phyloP scores from a whole-genome alignment of 192 early-diverging fungal species.

The Coemansia sp. region DNA sequence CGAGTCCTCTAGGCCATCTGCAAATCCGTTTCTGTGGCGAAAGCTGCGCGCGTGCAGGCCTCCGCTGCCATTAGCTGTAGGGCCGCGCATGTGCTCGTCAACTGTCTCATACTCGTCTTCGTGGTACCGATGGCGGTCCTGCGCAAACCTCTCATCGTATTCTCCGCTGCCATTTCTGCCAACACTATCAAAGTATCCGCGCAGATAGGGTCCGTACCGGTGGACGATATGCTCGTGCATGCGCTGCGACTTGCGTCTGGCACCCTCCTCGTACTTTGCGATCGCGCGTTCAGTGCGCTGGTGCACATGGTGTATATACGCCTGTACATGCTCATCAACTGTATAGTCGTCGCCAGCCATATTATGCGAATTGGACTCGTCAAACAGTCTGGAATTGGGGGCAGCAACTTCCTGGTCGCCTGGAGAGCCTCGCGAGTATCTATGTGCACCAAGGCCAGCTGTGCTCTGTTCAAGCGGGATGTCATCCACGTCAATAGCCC shows the following conservation, averaged over 20 bases:
- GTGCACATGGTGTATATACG: constrained; percentile 48
- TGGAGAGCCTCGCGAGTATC: not conserved
- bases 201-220: constrained; percentile 47
- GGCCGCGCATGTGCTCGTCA: not conserved
- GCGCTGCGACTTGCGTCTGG: constrained; percentile 45
- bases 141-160: constrained; percentile 6
- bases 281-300: constrained; percentile 47
- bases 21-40: constrained; percentile 17
- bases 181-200: constrained; percentile 33
- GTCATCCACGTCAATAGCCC: constrained; percentile 11
- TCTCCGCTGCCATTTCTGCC: constrained; percentile 12
- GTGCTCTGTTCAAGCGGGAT: constrained; percentile 34
- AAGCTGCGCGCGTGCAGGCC: constrained; percentile 2
- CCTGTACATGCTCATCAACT: constrained; percentile 49
- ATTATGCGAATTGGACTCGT: not conserved
- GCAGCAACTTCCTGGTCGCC: constrained; percentile 32
- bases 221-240: constrained; percentile 50
- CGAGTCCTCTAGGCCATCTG: constrained; percentile 12
- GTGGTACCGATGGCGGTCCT: constrained; percentile 1
- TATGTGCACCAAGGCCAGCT: constrained; percentile 6
- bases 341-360: constrained; percentile 22
- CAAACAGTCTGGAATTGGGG: constrained; percentile 4
- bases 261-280: constrained; percentile 43
- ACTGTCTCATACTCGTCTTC: constrained; percentile 17
- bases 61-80: not conserved